Percentiles rank a stretch among this genome's conserved stretches.
Evolutionary conservation across 73 alveolate species (phyloP).

Genomic region (Tetrahymena borealis): DNA sequence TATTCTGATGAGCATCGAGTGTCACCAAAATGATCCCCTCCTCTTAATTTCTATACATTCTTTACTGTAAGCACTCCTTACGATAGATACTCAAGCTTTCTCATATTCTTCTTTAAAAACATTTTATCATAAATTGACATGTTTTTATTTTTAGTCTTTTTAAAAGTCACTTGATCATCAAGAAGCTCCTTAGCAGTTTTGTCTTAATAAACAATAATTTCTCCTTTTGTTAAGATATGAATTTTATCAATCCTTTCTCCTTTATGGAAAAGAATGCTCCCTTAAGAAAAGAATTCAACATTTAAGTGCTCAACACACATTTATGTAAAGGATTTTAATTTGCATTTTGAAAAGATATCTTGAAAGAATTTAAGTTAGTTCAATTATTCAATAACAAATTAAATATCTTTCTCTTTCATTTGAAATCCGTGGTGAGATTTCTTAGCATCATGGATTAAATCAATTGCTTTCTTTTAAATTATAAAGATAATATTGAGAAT

Average conservation of each 20-base stretch:
- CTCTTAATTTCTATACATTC: neutral
- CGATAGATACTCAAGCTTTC: neutral
- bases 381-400: neutral
- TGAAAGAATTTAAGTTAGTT: neutral
- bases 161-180: neutral
- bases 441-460: neutral
- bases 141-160: neutral
- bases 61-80: neutral
- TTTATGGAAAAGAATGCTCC: neutral
- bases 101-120: neutral
- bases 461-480: neutral
- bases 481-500: too few species aligned
- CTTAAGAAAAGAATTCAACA: neutral
- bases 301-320: neutral
- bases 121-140: neutral
- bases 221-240: neutral
- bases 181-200: neutral
- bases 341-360: neutral
- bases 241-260: neutral
- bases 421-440: neutral
- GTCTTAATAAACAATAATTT: neutral
- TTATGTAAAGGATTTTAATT: neutral
- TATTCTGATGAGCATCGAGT: neutral
- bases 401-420: neutral
- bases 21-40: neutral